Percentiles rank a stretch among this genome's conserved stretches.
Evolutionary conservation across 1,284 basidiomycete genomes (phyloP).

Genomic region (Microbotryum intermedium): DNA sequence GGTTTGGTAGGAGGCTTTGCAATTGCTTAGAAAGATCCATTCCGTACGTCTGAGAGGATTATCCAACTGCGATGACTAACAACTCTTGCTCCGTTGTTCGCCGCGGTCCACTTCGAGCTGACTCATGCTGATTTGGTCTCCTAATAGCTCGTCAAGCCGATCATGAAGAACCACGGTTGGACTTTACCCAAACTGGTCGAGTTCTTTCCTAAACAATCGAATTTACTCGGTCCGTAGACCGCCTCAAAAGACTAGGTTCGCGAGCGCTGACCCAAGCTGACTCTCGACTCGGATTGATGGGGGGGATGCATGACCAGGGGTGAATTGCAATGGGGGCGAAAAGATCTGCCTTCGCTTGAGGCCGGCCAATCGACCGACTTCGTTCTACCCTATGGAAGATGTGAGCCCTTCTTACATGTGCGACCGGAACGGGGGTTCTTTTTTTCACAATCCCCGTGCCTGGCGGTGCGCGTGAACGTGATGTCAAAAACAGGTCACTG

Average conservation of each 20-base stretch:
- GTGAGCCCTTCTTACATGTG: no score
- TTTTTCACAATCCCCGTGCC: no score
- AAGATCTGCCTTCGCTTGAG: slow-evolving; percentile 72
- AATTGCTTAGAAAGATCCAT: slow-evolving; percentile 20
- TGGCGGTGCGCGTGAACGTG: no score
- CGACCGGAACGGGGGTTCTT: no score
- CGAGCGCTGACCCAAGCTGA: slow-evolving; percentile 32
- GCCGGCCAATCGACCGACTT: slow-evolving; percentile 56
- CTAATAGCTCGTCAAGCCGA: slow-evolving; percentile 62
- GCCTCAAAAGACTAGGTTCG: neutral
- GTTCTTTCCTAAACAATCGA: slow-evolving; percentile 68
- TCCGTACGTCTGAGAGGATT: slow-evolving; percentile 6
- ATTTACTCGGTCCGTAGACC: slow-evolving; percentile 53
- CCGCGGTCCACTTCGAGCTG: neutral
- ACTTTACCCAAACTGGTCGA: slow-evolving; percentile 65
- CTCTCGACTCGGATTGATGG: neutral
- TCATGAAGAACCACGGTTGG: slow-evolving; percentile 64
- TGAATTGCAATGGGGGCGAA: slow-evolving; percentile 60
- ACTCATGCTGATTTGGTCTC: neutral
- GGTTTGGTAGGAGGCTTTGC: slow-evolving; percentile 15
- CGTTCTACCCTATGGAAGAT: slow-evolving; percentile 66
- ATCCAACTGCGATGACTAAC: neutral
- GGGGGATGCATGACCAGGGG: slow-evolving; percentile 5
- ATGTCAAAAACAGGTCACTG: no score
- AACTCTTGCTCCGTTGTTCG: neutral